Percentiles rank a stretch among this genome's conserved stretches.
Evolutionary conservation across 2,329 filamentous ascomycete species (phyloP).

Genomic region (Trichoderma hamatum): DNA sequence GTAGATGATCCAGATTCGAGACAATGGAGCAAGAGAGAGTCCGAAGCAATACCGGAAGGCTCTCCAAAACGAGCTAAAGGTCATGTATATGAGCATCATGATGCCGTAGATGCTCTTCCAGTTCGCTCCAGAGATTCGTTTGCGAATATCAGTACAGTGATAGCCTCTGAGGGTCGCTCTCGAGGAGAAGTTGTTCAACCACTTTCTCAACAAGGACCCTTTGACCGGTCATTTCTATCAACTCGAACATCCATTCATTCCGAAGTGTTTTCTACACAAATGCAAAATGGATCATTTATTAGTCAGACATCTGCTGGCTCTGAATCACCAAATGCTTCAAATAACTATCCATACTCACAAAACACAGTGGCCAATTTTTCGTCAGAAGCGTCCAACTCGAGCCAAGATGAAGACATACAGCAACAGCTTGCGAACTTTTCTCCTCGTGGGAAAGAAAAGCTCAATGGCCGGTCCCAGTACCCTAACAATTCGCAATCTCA

Average conservation of each 20-base stretch:
- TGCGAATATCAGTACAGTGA: not conserved
- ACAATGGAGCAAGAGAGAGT: conserved; percentile 31
- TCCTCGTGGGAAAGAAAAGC: not conserved
- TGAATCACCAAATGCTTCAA: not conserved
- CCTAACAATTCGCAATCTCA: not conserved
- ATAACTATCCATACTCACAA: conserved; percentile 18
- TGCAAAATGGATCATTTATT: conserved; percentile 31
- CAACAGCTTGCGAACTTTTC: not conserved
- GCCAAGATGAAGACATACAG: not conserved
- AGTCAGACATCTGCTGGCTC: conserved; percentile 41
- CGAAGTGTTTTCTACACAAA: conserved; percentile 31
- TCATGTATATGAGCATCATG: not conserved
- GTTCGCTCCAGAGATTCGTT: conserved; percentile 24
- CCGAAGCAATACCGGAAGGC: conserved; percentile 31
- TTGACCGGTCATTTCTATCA: conserved; percentile 35
- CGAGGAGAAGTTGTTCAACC: not conserved
- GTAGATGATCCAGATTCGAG: conserved; percentile 10
- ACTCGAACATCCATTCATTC: conserved; percentile 11
- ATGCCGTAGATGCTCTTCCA: conserved; percentile 28
- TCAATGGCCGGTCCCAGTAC: not conserved
- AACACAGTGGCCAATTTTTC: conserved; percentile 29
- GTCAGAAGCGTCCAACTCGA: not conserved
- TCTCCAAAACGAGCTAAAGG: conserved; percentile 24
- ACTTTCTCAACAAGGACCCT: not conserved
- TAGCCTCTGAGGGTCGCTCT: not conserved